A percentile compares a stretch with the other conserved stretches of the same genome.
These are phyloP conservation scores for Anethum foeniculum DNA, from an alignment of 140 eudicot species.

Conservation along the genomic window DNA sequence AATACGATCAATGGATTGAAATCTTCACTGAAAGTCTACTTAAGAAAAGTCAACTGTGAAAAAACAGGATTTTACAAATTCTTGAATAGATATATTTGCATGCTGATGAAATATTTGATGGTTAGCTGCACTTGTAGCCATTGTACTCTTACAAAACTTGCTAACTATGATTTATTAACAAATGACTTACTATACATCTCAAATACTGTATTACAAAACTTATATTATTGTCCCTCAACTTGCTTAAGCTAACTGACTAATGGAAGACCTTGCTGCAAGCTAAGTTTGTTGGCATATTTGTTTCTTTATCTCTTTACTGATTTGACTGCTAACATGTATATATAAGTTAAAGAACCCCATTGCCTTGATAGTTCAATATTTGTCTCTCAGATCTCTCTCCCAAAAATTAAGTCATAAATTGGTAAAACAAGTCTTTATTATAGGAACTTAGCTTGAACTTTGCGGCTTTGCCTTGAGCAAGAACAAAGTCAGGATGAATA, in stretches of 20 bases:
- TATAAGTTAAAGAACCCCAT: no score
- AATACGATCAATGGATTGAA: no score
- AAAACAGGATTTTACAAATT: neutral
- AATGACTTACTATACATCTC: neutral
- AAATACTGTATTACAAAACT: neutral
- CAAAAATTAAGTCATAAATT: neutral
- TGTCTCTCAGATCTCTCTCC: no score
- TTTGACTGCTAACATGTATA: neutral
- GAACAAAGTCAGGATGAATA: neutral
- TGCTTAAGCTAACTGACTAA: neutral
- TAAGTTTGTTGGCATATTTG: neutral
- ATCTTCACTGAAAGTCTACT: no score
- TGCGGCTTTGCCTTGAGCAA: neutral
- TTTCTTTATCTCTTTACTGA: neutral
- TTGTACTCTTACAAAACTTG: no score
- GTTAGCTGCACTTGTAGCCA: no score
- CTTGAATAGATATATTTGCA: neutral
- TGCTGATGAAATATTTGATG: neutral
- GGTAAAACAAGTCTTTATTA: neutral
- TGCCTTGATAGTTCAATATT: no score
- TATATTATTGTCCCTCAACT: neutral
- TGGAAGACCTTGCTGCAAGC: neutral
- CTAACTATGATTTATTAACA: no score
- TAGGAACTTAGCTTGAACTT: neutral
- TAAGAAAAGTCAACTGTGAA: neutral